Base-by-base conservation (phyloP, 140 eudicot species). In the Artemisia princeps region DNA sequence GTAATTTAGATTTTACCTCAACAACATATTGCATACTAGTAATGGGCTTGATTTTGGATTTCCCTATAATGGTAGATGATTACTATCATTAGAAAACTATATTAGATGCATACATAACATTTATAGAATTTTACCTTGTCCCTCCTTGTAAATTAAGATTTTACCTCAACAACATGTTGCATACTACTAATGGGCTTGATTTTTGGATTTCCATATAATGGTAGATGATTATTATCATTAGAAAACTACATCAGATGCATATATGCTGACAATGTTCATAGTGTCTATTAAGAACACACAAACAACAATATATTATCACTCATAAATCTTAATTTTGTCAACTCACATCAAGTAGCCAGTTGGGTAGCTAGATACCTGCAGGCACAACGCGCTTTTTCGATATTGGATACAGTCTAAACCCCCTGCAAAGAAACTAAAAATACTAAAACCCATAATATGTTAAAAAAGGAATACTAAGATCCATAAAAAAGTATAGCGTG, bases 341-440 rank as follows among this genome's bases (percentile, higher is more conserved):
- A 82, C 95, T 92, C 76, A 92, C 96, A 80, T 88, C 96, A 83
- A 68, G 14, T 59, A 95, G 96, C 98, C 98, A 92, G 68, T 92
- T 96, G 55, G 98, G 95, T 37, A 51, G 78, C 71, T 82, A 90
- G 59, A 92, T 86, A 59, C 86, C 82, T 62, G 83, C 72, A 69
- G 96, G 98, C 48, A 92, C 69, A 28, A 28, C 17, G 49, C 88
- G 94, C 49, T 67, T 84, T 72, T 83, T 77, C 58, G 96, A 92
- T 71, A 92, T 84, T 59, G 96, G 96, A 74, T 79, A 83, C 37
- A 96, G 95, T 75, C 84, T 83, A 68, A 92, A 71, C 6, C 83
- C 64, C 76, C 96, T 92, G 80, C 77, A 26, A 24, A 80, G 5
- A 73, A 55, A 13, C 3, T 4, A 73, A 0, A n/a, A 5, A 15